Conservation (phyloP, 2,329 filamentous ascomycete species). For the Fusarium subtropicale region DNA sequence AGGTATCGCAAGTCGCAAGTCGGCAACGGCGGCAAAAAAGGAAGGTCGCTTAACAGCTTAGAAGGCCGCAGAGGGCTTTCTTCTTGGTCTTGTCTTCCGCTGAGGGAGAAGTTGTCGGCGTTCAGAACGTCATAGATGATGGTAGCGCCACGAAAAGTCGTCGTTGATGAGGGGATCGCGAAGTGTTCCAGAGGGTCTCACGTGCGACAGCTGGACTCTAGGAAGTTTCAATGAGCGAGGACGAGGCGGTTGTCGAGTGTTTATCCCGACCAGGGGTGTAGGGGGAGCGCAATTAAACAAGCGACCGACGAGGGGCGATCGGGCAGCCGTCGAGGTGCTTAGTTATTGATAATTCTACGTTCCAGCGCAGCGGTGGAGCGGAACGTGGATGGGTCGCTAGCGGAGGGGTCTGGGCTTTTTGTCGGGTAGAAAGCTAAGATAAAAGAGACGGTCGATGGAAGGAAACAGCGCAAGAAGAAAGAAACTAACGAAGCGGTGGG, state of each 20-base stretch:
- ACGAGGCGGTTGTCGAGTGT: conserved; percentile 38
- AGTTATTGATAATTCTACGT: conserved; percentile 35
- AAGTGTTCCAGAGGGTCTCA: conserved; percentile 41
- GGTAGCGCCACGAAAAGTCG: conserved; percentile 24
- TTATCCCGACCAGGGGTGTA: conserved; percentile 46
- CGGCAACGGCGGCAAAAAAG: conserved; percentile 16
- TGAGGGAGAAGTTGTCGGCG: conserved; percentile 29
- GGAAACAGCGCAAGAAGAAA: conserved; percentile 12
- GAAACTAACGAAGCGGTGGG: conserved; percentile 19
- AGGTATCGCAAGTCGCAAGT: conserved; percentile 4
- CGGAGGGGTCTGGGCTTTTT: conserved; percentile 35
- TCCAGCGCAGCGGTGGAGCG: conserved; percentile 43
- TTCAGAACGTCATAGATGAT: conserved; percentile 46
- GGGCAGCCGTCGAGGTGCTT: conserved; percentile 35
- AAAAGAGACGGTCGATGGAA: neutral
- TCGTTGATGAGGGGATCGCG: conserved; percentile 37
- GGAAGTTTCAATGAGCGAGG: conserved; percentile 31
- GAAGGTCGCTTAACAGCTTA: conserved; percentile 25
- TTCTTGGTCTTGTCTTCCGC: conserved; percentile 31
- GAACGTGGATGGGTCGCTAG: conserved; percentile 27
- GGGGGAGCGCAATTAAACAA: conserved; percentile 48
- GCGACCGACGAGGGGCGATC: conserved; percentile 37
- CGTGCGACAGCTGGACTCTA: conserved; percentile 30
- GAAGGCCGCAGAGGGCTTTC: conserved; percentile 33
- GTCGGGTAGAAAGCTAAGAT: conserved; percentile 23